phyloP scores from a whole-genome alignment of 345 rosid genomes.

The Syzygium oleosum region DNA sequence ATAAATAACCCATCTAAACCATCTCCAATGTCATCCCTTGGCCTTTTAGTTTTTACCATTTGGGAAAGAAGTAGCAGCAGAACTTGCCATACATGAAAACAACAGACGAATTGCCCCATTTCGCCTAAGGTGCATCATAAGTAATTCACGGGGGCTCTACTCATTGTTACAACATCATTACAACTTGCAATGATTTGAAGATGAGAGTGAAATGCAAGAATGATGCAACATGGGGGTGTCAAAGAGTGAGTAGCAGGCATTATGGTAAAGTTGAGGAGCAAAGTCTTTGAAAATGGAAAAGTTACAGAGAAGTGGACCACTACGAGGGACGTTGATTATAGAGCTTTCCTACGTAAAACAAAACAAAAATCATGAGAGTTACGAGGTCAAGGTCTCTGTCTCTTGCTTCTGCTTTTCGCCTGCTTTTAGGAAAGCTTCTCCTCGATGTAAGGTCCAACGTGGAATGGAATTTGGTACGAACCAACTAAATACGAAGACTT shows the following conservation, averaged over 20 bases:
- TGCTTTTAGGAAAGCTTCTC: constrained; percentile 16
- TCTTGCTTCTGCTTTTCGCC: constrained; percentile 16
- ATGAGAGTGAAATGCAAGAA: constrained; percentile 1
- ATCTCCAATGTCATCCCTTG: neutral
- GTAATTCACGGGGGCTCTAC: neutral
- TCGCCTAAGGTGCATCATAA: neutral
- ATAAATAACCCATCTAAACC: neutral
- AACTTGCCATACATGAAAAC: neutral
- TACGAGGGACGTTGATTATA: constrained; percentile 16
- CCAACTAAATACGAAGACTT: neutral
- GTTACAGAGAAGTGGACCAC: neutral
- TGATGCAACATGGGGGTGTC: constrained; percentile 22
- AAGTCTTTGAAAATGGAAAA: constrained; percentile 4
- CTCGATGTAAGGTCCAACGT: constrained; percentile 8
- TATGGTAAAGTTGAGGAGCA: constrained; percentile 9
- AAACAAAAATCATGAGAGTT: neutral
- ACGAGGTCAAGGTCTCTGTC: constrained; percentile 19
- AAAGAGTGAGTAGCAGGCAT: constrained; percentile 28
- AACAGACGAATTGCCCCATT: neutral
- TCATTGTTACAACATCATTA: too few species aligned
- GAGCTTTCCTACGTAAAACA: neutral
- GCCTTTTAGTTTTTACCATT: neutral
- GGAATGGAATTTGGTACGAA: neutral
- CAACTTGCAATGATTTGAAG: neutral
- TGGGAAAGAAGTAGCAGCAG: neutral